Evolutionary conservation across 2,329 filamentous ascomycete genomes (phyloP).

Genomic region (Alternaria consortialis): DNA sequence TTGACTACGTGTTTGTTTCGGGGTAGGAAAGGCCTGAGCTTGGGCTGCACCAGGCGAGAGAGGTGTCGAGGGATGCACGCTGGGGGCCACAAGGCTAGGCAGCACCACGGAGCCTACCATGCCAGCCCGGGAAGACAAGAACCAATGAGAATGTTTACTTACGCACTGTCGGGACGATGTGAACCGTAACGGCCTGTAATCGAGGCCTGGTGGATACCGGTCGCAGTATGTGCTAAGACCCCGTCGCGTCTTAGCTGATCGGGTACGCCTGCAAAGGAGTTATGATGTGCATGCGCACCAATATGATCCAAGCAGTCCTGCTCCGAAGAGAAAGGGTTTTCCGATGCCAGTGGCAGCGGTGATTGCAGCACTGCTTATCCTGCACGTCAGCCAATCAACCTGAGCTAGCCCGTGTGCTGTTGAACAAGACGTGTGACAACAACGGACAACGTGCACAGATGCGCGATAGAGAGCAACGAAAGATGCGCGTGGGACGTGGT

Average conservation of each 20-base stretch:
- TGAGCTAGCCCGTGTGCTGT: conserved; percentile 37
- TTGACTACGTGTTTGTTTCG: conserved; percentile 55
- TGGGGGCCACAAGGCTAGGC: conserved; percentile 49
- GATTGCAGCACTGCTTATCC: conserved; percentile 56
- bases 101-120: conserved; percentile 48
- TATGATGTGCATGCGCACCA: conserved; percentile 57
- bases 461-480: conserved; percentile 32
- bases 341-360: conserved; percentile 53
- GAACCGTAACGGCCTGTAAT: conserved; percentile 61
- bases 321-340: conserved; percentile 56
- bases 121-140: conserved; percentile 41
- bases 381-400: conserved; percentile 54
- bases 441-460: conserved; percentile 51
- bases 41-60: conserved; percentile 48
- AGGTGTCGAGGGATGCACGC: conserved; percentile 48
- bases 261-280: conserved; percentile 55
- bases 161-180: conserved; percentile 64
- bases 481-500: conserved; percentile 45
- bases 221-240: conserved; percentile 57
- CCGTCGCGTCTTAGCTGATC: conserved; percentile 63
- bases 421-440: conserved; percentile 48
- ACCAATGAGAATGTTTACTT: conserved; percentile 59
- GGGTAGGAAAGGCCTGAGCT: conserved; percentile 48
- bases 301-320: conserved; percentile 58
- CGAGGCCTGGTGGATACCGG: conserved; percentile 58